Evolutionary conservation across 805 yeast genomes (phyloP), one percentile per base, ranked within the genome.

Genomic region (Saccharomycopsis fibuligera): DNA sequence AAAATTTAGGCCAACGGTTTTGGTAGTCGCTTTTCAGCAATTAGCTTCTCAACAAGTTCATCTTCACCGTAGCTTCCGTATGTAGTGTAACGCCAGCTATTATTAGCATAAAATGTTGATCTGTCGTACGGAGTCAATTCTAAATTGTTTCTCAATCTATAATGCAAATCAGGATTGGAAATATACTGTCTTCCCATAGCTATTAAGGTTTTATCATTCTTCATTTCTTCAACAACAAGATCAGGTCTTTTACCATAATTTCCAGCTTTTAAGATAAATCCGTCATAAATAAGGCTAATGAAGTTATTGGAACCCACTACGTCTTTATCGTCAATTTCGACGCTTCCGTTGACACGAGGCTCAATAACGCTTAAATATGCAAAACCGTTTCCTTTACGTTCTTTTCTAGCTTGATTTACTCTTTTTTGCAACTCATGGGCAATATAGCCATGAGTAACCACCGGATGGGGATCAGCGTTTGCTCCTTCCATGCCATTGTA

Each of bases 211-310:
- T 74, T 63, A 37, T 68, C 65, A 50, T 70, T 67, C 14, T 57
- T 54, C 16, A 65, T 64, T 17, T 65, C 64, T 8, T 12, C 31
- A 19, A 65, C 61, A n/a, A 54, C 47, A 23, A 56, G 48, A 3
- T 36, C 17, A 17, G 23, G 50, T 52, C 35, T 39, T 58, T 60
- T 5, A 58, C 59, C 40, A 19, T 57, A 59, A 41, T 63, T 63
- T 46, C 73, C 75, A 31, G 74, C 69, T 56, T 73, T 61, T 30
- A 75, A 54, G 19, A 74, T 52, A 29, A 60, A 57, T 44, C 79
- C 79, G 50, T 64, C 65, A 75, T 75, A 75, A 48, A 72, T 62
- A n/a, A 66, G 57, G 51, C 62, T 65, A 16, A 62, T 63, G 48
- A 68, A 72, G 14, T 68, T 70, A 51, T 69, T 69, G 27, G 61